Evolutionary conservation across 495 filamentous ascomycete genomes (phyloP), one percentile per base, ranked within the genome.

Genomic region (Hyaloscypha variabilis): DNA sequence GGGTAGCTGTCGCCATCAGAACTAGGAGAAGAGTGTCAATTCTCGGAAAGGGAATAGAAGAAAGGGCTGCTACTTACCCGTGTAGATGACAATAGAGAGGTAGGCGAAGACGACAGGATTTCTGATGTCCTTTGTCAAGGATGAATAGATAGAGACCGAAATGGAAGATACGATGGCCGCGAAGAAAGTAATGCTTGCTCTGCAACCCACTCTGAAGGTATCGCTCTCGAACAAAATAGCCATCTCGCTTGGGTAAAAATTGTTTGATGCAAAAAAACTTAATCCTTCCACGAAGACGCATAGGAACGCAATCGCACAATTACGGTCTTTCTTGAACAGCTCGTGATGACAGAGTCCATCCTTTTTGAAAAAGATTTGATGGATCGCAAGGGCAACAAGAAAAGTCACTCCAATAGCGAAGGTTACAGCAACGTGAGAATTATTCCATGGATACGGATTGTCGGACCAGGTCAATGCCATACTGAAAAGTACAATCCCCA

Each of bases 271-370:
- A 46, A 77, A 77, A 58, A 78, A 78, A 34, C 70, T 69, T 1
- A 76, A 30, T 29, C 75, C 75, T 61, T 78, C 76, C 30, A 58
- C 23, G 51, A 76, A 75, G 6, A 77, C 70, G 49, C 71, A 74
- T 19, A 72, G 30, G 19, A 71, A n/a, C 0, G 71, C 67, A 52
- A 78, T 66, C 10, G 71, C 11, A 52, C 77, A 77, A 58, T 75
- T 78, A 39, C 75, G 62, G 54, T 68, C 68, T 1, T 62, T 55
- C 14, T 30, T 50, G 69, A 78, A 78, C 14, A 78, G 67, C 1
- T 66, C 67, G 46, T 78, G 75, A 64, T 78, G 72, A 68, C 76
- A 77, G 70, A 78, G 69, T 31, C 76, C 76, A 63, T 77, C 74
- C 30, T 56, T 76, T 55, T 74, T 76, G 61, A 73, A 67, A 21